These are phyloP conservation scores for Trichoderma virens DNA, from an alignment of 495 filamentous ascomycete species.

Conservation along the genomic window DNA sequence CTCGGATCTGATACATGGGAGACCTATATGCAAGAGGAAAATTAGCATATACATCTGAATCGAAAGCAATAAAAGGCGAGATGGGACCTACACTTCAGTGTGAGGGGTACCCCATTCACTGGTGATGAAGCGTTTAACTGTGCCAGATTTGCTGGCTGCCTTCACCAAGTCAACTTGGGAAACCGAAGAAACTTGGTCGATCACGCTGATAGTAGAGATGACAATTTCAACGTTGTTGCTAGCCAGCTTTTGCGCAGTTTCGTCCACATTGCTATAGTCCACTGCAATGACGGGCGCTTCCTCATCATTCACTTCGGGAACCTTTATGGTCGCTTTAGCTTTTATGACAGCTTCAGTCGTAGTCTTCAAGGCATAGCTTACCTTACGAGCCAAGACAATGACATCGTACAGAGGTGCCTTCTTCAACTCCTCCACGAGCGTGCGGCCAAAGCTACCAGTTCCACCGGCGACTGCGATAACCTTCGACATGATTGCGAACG, in stretches of 20 bases:
- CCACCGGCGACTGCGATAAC: conserved; percentile 48
- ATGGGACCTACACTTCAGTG: conserved; percentile 16
- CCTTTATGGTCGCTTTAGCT: background rate
- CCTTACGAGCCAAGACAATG: conserved; percentile 36
- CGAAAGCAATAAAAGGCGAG: background rate
- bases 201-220: conserved; percentile 39
- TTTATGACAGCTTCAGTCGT: conserved; percentile 12
- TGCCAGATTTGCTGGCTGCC: conserved; percentile 37
- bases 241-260: conserved; percentile 34
- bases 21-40: conserved; percentile 13
- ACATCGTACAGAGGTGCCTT: conserved; percentile 33
- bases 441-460: conserved; percentile 43
- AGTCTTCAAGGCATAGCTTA: conserved; percentile 21
- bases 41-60: background rate
- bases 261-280: conserved; percentile 32
- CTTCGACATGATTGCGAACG: background rate
- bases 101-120: conserved; percentile 36
- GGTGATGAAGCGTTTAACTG: conserved; percentile 40
- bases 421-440: conserved; percentile 40
- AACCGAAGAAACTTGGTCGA: conserved; percentile 17
- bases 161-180: conserved; percentile 33
- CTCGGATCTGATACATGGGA: background rate
- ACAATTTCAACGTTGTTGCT: conserved; percentile 42
- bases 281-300: background rate
- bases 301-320: background rate